Evolutionary conservation across 164 flowering plant species (phyloP).

Genomic region (Malania oleifera): DNA sequence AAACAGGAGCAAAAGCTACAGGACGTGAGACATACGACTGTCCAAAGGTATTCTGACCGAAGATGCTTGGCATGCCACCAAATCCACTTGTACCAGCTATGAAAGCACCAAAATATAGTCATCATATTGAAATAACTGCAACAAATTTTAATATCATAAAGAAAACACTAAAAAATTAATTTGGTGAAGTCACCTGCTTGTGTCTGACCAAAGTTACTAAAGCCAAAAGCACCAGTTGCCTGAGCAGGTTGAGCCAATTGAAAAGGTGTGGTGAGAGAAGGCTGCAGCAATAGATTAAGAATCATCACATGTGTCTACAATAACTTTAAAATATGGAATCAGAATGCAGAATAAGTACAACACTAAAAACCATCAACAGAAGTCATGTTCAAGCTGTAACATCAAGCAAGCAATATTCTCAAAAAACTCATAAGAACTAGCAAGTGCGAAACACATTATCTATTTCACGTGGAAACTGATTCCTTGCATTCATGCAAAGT

Average conservation of each 20-base stretch:
- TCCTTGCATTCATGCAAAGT: too few species aligned
- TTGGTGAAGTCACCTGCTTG: conserved; percentile 45
- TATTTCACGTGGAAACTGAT: too few species aligned
- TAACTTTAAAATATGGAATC: conserved; percentile 7
- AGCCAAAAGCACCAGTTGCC: conserved; percentile 39
- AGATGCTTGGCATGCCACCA: conserved; percentile 34
- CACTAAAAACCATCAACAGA: too few species aligned
- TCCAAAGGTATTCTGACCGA: conserved; percentile 57
- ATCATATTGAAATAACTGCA: neutral
- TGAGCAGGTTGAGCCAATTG: conserved; percentile 55
- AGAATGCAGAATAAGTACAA: too few species aligned
- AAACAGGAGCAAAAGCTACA: neutral
- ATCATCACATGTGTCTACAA: neutral
- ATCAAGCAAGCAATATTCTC: too few species aligned
- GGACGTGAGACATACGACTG: conserved; percentile 43
- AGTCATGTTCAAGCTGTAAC: too few species aligned
- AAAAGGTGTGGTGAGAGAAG: conserved; percentile 49
- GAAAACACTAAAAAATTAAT: neutral
- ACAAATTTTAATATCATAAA: neutral
- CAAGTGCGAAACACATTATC: too few species aligned
- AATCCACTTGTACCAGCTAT: conserved; percentile 44
- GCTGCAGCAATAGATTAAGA: conserved; percentile 24
- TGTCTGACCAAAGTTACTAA: conserved; percentile 55
- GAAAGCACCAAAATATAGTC: conserved; percentile 7
- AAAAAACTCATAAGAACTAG: too few species aligned